These are phyloP conservation scores for Solanum clarkiae DNA, from an alignment of 257 asterid genomes.

Conservation along the genomic window DNA sequence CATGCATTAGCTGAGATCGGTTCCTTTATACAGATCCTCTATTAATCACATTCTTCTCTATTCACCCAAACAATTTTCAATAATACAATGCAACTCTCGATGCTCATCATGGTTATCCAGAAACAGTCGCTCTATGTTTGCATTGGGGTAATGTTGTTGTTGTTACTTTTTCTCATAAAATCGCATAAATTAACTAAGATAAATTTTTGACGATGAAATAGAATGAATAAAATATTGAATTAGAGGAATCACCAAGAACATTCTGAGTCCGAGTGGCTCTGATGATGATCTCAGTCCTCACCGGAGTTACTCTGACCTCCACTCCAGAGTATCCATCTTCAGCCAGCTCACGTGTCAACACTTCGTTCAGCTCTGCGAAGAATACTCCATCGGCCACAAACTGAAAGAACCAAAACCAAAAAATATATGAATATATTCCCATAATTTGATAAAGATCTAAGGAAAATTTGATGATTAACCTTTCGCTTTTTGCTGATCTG, in stretches of 20 bases:
- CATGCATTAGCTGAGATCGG: background rate
- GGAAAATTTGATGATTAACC: background rate
- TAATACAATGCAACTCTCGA: no score
- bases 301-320: constrained; percentile 48
- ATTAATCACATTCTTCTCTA: background rate
- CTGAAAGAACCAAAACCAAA: constrained; percentile 2
- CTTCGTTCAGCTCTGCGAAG: constrained; percentile 39
- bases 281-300: constrained; percentile 41
- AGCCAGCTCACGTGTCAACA: constrained; percentile 45
- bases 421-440: background rate
- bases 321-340: constrained; percentile 53
- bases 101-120: no score
- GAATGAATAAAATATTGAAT: background rate
- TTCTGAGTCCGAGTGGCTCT: constrained; percentile 51
- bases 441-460: background rate
- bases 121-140: no score
- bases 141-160: no score
- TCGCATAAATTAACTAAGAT: background rate
- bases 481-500: background rate
- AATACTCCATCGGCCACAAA: constrained; percentile 51
- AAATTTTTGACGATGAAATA: no score
- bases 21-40: background rate
- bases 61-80: background rate
- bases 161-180: background rate
- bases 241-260: constrained; percentile 21